Evolutionary conservation across 768 basidiomycete genomes (phyloP).

Genomic region (Agaricus blazei): DNA sequence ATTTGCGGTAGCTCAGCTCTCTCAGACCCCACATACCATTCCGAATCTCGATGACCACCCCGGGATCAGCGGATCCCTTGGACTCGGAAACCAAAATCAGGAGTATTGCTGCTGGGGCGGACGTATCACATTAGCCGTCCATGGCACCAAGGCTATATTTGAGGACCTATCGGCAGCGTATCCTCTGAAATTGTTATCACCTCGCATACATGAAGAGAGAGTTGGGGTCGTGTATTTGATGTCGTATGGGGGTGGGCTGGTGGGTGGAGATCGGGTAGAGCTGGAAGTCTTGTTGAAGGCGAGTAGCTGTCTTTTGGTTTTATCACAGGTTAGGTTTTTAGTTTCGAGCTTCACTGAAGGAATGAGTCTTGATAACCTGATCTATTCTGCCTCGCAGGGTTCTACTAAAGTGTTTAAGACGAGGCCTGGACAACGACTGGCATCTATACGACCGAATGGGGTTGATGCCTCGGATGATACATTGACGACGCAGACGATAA

Average conservation of each 20-base stretch:
- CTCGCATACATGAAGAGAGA: slow-evolving; percentile 41
- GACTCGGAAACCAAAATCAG: background rate
- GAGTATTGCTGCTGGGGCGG: slow-evolving; percentile 45
- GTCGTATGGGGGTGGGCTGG: slow-evolving; percentile 89
- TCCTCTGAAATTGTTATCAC: slow-evolving; percentile 85
- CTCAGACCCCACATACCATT: no score
- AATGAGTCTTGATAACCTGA: background rate
- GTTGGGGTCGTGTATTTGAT: slow-evolving; percentile 75
- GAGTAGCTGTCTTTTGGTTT: slow-evolving; percentile 57
- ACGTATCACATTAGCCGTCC: slow-evolving; percentile 45
- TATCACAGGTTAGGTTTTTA: slow-evolving; percentile 69
- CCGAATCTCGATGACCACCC: no score
- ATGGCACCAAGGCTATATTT: slow-evolving; percentile 58
- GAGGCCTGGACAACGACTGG: slow-evolving; percentile 55
- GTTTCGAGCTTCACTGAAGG: background rate
- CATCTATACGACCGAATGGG: slow-evolving; percentile 27
- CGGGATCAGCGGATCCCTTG: no score
- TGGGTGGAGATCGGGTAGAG: slow-evolving; percentile 74
- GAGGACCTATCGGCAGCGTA: slow-evolving; percentile 76
- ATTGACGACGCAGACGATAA: slow-evolving; percentile 59
- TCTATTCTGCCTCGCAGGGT: slow-evolving; percentile 42
- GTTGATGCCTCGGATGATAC: slow-evolving; percentile 9
- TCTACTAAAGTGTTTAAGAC: slow-evolving; percentile 94
- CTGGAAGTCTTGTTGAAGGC: slow-evolving; percentile 57
- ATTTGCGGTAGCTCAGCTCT: no score